phyloP scores from a whole-genome alignment of 75 land plant species.

The Sequoiadendron giganteum region DNA sequence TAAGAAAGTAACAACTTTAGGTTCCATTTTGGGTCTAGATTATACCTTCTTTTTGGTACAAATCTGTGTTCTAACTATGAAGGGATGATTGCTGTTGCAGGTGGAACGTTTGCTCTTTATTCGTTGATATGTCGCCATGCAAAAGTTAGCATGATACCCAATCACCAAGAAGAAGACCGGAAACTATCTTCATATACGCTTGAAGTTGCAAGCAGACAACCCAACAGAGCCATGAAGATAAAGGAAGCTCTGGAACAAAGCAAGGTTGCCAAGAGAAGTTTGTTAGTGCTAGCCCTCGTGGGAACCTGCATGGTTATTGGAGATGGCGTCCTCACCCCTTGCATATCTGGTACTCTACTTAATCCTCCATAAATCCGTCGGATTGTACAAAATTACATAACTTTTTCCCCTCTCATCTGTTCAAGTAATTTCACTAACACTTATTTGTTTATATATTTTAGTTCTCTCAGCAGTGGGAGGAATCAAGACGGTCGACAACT shows the following conservation, averaged over 20 bases:
- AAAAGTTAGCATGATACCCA: slow-evolving; percentile 45
- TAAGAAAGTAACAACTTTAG: slow-evolving; percentile 3
- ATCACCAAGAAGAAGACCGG: slow-evolving; percentile 43
- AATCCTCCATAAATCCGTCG: neutral
- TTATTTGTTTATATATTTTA: slow-evolving; percentile 17
- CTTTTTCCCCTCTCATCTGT: neutral
- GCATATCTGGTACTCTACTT: slow-evolving; percentile 54
- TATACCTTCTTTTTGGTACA: neutral
- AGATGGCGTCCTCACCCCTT: slow-evolving; percentile 75
- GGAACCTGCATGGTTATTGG: slow-evolving; percentile 84
- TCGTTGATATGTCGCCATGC: slow-evolving; percentile 66
- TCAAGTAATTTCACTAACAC: neutral
- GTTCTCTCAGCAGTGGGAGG: slow-evolving; percentile 83
- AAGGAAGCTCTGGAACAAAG: slow-evolving; percentile 45
- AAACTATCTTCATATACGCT: slow-evolving; percentile 44
- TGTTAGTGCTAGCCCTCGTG: slow-evolving; percentile 51
- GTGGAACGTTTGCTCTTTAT: slow-evolving; percentile 74
- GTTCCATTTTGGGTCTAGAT: neutral
- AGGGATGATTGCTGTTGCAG: slow-evolving; percentile 17
- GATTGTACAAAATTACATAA: neutral
- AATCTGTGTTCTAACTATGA: neutral
- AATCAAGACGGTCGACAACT: slow-evolving; percentile 32
- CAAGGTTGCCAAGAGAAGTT: slow-evolving; percentile 20
- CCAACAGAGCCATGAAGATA: slow-evolving; percentile 20
- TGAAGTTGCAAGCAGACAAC: slow-evolving; percentile 14